phyloP scores from a whole-genome alignment of 805 yeast species.

The Saccharomyces eubayanus region DNA sequence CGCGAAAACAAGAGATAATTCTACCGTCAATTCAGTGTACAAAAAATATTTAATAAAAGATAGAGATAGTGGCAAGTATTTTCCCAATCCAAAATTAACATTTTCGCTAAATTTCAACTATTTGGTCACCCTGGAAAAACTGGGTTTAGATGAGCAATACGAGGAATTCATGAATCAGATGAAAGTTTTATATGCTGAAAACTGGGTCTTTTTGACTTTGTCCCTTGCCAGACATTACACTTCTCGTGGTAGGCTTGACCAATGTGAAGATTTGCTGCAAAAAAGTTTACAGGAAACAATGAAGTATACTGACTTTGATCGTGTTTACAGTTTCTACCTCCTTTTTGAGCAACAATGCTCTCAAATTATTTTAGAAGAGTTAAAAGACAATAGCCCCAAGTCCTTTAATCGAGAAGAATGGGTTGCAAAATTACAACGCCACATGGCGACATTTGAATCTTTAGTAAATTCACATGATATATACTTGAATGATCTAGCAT shows the following conservation, averaged over 20 bases:
- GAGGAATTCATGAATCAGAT: constrained; percentile 19
- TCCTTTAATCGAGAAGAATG: constrained; percentile 19
- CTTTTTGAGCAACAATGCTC: constrained; percentile 37
- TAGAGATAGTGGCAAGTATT: neutral
- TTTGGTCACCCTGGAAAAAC: constrained; percentile 8
- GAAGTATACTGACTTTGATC: constrained; percentile 53
- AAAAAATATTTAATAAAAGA: constrained; percentile 8
- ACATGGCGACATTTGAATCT: constrained; percentile 42
- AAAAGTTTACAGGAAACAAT: constrained; percentile 39
- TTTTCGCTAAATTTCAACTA: constrained; percentile 10
- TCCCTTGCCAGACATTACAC: constrained; percentile 43
- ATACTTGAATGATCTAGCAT: constrained; percentile 55
- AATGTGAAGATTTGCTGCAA: constrained; percentile 35
- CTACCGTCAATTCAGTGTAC: constrained; percentile 8
- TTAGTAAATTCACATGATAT: constrained; percentile 51
- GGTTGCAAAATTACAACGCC: constrained; percentile 35
- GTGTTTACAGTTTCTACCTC: constrained; percentile 53
- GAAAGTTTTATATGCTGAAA: constrained; percentile 46
- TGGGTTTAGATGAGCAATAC: constrained; percentile 16
- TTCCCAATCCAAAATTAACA: constrained; percentile 6
- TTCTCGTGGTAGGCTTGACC: constrained; percentile 12
- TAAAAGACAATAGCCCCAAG: neutral
- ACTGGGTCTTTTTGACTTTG: constrained; percentile 41
- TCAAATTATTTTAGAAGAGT: neutral
- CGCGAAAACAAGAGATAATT: constrained; percentile 14